Percentiles rank a stretch among this genome's conserved stretches.
Evolutionary conservation across 2,329 filamentous ascomycete genomes (phyloP).

Genomic region (Talaromyces funiculosus): DNA sequence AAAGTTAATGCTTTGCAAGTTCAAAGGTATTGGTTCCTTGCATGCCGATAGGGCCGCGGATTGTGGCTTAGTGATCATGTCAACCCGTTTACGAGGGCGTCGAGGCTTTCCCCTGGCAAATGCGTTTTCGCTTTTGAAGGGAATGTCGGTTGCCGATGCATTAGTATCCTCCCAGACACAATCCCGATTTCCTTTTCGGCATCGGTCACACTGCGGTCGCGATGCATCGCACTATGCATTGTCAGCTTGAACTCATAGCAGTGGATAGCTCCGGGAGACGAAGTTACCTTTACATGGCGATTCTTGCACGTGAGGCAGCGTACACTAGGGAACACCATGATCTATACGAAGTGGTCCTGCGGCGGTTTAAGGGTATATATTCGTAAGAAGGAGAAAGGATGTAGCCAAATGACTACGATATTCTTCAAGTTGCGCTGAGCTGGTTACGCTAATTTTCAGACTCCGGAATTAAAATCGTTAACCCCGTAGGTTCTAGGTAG

Average conservation of each 20-base stretch:
- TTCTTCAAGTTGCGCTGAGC: not conserved
- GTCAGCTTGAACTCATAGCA: not conserved
- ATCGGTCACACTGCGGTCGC: conserved; percentile 16
- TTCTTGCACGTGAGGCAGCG: conserved; percentile 20
- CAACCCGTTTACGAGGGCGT: conserved; percentile 16
- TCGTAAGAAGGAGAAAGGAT: not conserved
- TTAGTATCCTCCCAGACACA: conserved; percentile 18
- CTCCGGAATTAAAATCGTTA: not conserved
- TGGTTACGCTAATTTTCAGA: not conserved
- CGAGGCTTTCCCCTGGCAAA: conserved; percentile 21
- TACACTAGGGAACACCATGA: conserved; percentile 15
- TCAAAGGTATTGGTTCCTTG: not conserved
- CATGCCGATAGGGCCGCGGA: not conserved
- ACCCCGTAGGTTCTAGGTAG: not conserved
- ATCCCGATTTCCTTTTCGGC: conserved; percentile 18
- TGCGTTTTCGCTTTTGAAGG: conserved; percentile 21
- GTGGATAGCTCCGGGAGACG: not conserved
- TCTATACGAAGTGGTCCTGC: not conserved
- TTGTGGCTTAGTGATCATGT: not conserved
- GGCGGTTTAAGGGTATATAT: not conserved
- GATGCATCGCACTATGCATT: conserved; percentile 17
- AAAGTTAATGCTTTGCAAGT: not conserved
- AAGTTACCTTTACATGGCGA: conserved; percentile 18
- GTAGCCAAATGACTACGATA: not conserved
- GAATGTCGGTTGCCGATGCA: conserved; percentile 9